A percentile compares a stretch with the other conserved stretches of the same genome.
These are phyloP conservation scores for Karstenula rhodostoma DNA, from an alignment of 2,329 filamentous ascomycete species.

Conservation along the genomic window DNA sequence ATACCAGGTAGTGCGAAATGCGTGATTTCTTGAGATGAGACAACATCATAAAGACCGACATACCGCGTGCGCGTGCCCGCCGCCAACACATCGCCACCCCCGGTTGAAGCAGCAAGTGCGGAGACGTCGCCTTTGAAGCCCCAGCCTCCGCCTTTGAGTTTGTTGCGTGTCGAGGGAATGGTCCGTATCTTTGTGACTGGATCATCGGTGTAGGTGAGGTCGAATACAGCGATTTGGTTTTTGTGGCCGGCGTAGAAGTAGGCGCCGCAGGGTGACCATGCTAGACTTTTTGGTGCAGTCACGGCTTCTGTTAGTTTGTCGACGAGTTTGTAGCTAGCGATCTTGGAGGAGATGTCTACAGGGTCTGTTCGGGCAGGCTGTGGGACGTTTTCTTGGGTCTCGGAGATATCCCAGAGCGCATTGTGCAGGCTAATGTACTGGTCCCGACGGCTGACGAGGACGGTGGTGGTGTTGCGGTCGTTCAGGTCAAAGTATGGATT, in stretches of 20 bases:
- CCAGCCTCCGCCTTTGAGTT: constrained; percentile 53
- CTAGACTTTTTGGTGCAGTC: constrained; percentile 62
- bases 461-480: constrained; percentile 58
- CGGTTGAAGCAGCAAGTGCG: constrained; percentile 54
- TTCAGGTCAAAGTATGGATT: constrained; percentile 64
- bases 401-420: constrained; percentile 55
- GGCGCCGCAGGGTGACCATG: constrained; percentile 59
- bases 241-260: constrained; percentile 66
- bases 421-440: constrained; percentile 66
- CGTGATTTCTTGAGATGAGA: constrained; percentile 59
- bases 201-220: constrained; percentile 58
- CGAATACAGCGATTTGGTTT: constrained; percentile 64
- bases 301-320: constrained; percentile 65
- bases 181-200: constrained; percentile 55
- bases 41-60: constrained; percentile 64
- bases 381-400: constrained; percentile 12
- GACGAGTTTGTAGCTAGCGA: constrained; percentile 64
- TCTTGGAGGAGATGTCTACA: constrained; percentile 31
- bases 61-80: constrained; percentile 66
- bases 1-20: constrained; percentile 57
- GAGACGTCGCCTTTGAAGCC: constrained; percentile 66
- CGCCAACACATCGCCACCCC: constrained; percentile 58
- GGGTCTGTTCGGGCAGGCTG: constrained; percentile 13
- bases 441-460: constrained; percentile 62
- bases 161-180: constrained; percentile 57